Percentiles rank a stretch among this genome's conserved stretches.
Conservation (phyloP, 2,329 filamentous ascomycete species). For the Trichophyton mentagrophytes region DNA sequence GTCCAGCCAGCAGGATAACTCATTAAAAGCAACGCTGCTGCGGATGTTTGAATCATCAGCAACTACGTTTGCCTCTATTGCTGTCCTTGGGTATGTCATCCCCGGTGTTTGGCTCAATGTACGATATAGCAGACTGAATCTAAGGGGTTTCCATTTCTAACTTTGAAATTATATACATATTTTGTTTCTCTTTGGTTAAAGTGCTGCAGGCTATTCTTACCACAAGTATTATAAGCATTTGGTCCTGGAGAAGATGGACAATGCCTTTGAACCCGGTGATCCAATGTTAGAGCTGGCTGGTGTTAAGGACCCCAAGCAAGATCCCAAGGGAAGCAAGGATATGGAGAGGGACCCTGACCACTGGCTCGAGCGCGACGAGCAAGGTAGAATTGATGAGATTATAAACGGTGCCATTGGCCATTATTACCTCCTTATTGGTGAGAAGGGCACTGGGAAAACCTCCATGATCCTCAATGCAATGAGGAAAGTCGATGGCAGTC, state of each 20-base stretch:
- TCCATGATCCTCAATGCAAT: slow-evolving; percentile 95
- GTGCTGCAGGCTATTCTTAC: slow-evolving; percentile 59
- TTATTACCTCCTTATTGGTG: slow-evolving; percentile 83
- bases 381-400: slow-evolving; percentile 68
- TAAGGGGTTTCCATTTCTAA: slow-evolving; percentile 8
- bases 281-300: slow-evolving; percentile 74
- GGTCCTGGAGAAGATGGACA: slow-evolving; percentile 83
- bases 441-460: slow-evolving; percentile 93
- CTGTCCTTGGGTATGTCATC: slow-evolving; percentile 45
- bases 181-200: slow-evolving; percentile 10
- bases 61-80: slow-evolving; percentile 62
- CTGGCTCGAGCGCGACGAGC: slow-evolving; percentile 78
- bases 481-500: slow-evolving; percentile 79
- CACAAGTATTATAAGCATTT: slow-evolving; percentile 79
- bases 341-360: slow-evolving; percentile 39
- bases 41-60: slow-evolving; percentile 64
- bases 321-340: slow-evolving; percentile 21
- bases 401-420: slow-evolving; percentile 65
- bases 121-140: not conserved
- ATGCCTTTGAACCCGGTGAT: slow-evolving; percentile 84
- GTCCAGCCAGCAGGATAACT: slow-evolving; percentile 18
- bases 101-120: slow-evolving; percentile 38
- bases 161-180: not conserved
- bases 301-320: slow-evolving; percentile 23
- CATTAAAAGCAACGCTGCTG: slow-evolving; percentile 29